Conservation (phyloP, 805 yeast species). For the Candida taoyuanica region DNA sequence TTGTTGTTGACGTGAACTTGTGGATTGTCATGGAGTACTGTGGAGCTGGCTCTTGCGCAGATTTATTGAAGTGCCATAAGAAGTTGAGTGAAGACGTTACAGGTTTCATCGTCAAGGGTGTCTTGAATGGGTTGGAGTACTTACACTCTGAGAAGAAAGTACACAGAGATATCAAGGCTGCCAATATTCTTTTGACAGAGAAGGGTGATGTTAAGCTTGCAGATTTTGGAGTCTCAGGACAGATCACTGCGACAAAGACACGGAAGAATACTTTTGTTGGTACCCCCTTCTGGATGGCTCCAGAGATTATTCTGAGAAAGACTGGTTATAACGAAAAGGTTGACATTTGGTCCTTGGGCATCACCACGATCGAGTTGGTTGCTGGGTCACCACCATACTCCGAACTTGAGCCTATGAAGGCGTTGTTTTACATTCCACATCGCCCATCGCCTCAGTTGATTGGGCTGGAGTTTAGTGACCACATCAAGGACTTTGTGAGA, state of each 20-base stretch:
- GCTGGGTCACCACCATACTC: conserved; percentile 80
- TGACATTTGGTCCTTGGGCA: conserved; percentile 96
- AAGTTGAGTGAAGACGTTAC: conserved; percentile 54
- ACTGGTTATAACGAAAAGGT: conserved; percentile 79
- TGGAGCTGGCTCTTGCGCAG: conserved; percentile 90
- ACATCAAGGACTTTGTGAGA: conserved; percentile 51
- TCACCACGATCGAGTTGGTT: conserved; percentile 80
- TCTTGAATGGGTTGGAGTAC: conserved; percentile 67
- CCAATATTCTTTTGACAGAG: conserved; percentile 73
- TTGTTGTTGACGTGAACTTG: conserved; percentile 59
- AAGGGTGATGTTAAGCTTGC: conserved; percentile 74
- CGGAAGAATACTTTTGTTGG: conserved; percentile 82
- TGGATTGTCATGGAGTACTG: conserved; percentile 95
- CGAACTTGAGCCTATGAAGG: conserved; percentile 71
- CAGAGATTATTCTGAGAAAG: conserved; percentile 70
- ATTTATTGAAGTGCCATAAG: conserved; percentile 54
- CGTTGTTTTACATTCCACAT: conserved; percentile 64
- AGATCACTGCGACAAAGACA: conserved; percentile 57
- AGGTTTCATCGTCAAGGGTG: conserved; percentile 57
- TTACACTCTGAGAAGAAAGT: conserved; percentile 72
- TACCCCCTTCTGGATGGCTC: conserved; percentile 99
- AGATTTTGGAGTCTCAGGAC: conserved; percentile 92
- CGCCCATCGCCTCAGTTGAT: conserved; percentile 55
- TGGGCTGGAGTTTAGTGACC: conserved; percentile 39
- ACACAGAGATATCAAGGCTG: conserved; percentile 89